Evolutionary conservation across 2,329 filamentous ascomycete species (phyloP).

Genomic region (Stagonosporopsis tanaceti): DNA sequence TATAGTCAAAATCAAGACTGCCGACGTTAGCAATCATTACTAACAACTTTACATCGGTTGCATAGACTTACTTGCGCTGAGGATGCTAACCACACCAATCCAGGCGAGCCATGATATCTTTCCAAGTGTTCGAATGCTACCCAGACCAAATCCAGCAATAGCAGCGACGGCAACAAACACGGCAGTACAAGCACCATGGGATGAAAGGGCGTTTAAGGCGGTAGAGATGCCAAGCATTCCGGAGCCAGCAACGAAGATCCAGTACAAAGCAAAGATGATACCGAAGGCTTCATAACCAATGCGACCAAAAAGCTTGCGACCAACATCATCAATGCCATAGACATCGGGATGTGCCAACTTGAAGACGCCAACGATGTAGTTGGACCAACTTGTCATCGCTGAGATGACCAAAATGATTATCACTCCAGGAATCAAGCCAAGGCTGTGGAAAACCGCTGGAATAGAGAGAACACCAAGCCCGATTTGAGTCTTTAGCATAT

Average conservation of each 20-base stretch:
- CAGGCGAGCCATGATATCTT: conserved; percentile 38
- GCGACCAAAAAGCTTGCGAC: conserved; percentile 62
- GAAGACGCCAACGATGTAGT: conserved; percentile 61
- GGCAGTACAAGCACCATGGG: conserved; percentile 70
- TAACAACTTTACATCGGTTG: background rate
- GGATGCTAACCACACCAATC: conserved; percentile 34
- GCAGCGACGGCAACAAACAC: conserved; percentile 69
- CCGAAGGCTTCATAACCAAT: conserved; percentile 59
- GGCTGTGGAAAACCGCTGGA: conserved; percentile 54
- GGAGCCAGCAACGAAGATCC: conserved; percentile 70
- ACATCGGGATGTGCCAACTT: conserved; percentile 63
- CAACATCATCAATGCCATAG: conserved; percentile 66
- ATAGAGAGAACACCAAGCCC: conserved; percentile 59
- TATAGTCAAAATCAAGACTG: conserved; percentile 36
- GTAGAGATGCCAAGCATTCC: conserved; percentile 66
- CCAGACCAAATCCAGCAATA: conserved; percentile 58
- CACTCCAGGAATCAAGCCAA: conserved; percentile 60
- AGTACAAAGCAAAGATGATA: conserved; percentile 44
- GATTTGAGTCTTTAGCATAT: conserved; percentile 46
- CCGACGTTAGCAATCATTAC: background rate
- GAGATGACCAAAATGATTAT: conserved; percentile 54
- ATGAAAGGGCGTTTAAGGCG: conserved; percentile 58
- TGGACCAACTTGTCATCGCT: conserved; percentile 58
- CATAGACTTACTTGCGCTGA: conserved; percentile 28
- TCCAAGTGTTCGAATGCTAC: conserved; percentile 54